A percentile compares a stretch with the other conserved stretches of the same genome.
These are phyloP conservation scores for Firmiana major DNA, from an alignment of 345 rosid genomes.

Conservation along the genomic window DNA sequence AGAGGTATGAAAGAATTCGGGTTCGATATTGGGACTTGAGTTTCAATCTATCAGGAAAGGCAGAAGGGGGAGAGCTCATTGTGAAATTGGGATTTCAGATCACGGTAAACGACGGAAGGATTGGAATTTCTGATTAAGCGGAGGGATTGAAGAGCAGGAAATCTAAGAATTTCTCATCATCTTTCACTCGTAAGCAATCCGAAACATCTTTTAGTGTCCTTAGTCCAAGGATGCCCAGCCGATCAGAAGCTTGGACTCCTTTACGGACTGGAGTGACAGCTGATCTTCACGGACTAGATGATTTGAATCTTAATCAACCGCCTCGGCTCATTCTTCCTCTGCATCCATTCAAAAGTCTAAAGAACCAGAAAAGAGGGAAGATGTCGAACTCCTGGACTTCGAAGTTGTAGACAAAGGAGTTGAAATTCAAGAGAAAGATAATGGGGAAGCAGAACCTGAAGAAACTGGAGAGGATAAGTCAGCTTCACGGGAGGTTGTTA, in stretches of 20 bases:
- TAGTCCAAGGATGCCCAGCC: slow-evolving; percentile 70
- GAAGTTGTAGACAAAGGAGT: slow-evolving; percentile 90
- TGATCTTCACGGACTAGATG: slow-evolving; percentile 76
- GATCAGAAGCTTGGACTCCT: slow-evolving; percentile 70
- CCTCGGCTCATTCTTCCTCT: slow-evolving; percentile 30
- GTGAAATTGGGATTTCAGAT: slow-evolving; percentile 84
- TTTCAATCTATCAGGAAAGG: slow-evolving; percentile 76
- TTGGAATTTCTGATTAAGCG: slow-evolving; percentile 65
- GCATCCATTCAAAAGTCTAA: slow-evolving; percentile 29
- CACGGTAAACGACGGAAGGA: slow-evolving; percentile 90
- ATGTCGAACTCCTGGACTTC: slow-evolving; percentile 64
- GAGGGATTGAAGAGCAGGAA: slow-evolving; percentile 46
- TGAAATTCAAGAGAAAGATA: slow-evolving; percentile 62
- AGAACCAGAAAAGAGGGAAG: slow-evolving; percentile 53
- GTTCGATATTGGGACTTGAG: slow-evolving; percentile 86
- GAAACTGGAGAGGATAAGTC: slow-evolving; percentile 42
- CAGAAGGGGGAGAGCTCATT: slow-evolving; percentile 82
- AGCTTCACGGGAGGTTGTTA: slow-evolving; percentile 53
- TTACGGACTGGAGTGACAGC: slow-evolving; percentile 27
- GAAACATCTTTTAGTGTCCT: slow-evolving; percentile 83
- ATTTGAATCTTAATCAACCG: slow-evolving; percentile 80
- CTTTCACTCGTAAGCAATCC: slow-evolving; percentile 71
- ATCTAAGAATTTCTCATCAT: slow-evolving; percentile 37
- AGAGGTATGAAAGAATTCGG: slow-evolving; percentile 63
- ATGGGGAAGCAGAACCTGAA: slow-evolving; percentile 39